Percentiles rank a stretch among this genome's conserved stretches.
Conservation (phyloP, 2,329 filamentous ascomycete species). For the Nemania sp. region DNA sequence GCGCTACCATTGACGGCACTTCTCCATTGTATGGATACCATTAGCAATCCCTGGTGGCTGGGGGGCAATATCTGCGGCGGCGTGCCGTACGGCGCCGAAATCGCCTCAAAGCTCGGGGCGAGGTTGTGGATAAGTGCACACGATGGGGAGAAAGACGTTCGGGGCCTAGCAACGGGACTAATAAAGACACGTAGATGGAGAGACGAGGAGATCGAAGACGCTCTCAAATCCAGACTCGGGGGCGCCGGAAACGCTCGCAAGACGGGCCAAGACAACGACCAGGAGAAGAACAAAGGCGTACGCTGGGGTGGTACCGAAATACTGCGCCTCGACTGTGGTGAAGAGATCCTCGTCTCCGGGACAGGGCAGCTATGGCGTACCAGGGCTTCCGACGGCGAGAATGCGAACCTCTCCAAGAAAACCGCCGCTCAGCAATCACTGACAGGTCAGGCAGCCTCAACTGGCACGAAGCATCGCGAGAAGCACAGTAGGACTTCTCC, state of each 20-base stretch:
- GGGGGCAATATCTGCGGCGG: constrained; percentile 63
- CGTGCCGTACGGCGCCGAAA: constrained; percentile 59
- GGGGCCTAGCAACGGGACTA: constrained; percentile 55
- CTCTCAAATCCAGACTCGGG: constrained; percentile 25
- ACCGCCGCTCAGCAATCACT: not conserved
- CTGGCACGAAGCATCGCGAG: constrained; percentile 1
- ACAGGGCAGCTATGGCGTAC: constrained; percentile 44
- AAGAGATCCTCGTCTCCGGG: constrained; percentile 49
- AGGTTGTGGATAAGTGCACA: constrained; percentile 65
- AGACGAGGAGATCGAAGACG: constrained; percentile 50
- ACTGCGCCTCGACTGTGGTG: constrained; percentile 48
- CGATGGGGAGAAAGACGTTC: constrained; percentile 62
- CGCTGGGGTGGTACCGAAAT: constrained; percentile 44
- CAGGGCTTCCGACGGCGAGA: not conserved
- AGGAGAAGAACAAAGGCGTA: constrained; percentile 19
- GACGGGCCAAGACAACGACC: constrained; percentile 16
- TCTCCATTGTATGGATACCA: constrained; percentile 65
- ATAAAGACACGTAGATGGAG: constrained; percentile 53
- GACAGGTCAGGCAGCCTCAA: not conserved
- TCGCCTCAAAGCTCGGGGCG: constrained; percentile 58
- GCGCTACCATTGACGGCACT: constrained; percentile 67
- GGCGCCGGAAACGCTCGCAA: not conserved
- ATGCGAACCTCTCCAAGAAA: not conserved
- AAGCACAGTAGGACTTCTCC: constrained; percentile 3
- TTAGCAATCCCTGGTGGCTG: constrained; percentile 64